These are phyloP conservation scores for Sporisorium iseilematis-ciliati DNA, from an alignment of 1,284 basidiomycete species.

Conservation along the genomic window DNA sequence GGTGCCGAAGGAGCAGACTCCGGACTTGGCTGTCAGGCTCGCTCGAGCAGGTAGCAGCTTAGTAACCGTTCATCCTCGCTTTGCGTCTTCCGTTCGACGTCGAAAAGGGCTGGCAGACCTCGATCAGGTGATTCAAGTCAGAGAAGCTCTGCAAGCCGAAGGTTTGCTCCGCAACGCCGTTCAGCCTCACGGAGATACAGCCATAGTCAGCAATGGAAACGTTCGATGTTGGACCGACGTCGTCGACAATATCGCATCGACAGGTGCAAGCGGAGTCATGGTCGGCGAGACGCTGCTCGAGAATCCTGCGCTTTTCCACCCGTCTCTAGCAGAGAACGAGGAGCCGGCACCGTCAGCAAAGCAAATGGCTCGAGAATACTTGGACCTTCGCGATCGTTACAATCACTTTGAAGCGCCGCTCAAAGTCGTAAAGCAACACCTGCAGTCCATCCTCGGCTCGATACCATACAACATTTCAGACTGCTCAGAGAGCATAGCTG, in stretches of 20 bases:
- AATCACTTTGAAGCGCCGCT: conserved; percentile 25
- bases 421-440: conserved; percentile 42
- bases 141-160: conserved; percentile 67
- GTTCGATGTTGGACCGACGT: conserved; percentile 77
- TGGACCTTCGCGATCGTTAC: conserved; percentile 23
- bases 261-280: conserved; percentile 81
- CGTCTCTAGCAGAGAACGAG: conserved; percentile 1
- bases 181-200: conserved; percentile 71
- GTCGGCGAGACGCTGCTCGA: conserved; percentile 79
- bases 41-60: conserved; percentile 77
- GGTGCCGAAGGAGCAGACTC: conserved; percentile 74
- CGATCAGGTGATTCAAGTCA: conserved; percentile 74
- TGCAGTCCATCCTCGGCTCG: conserved; percentile 36
- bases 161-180: conserved; percentile 45
- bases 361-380: conserved; percentile 31
- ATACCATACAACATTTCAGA: conserved; percentile 12
- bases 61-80: conserved; percentile 79
- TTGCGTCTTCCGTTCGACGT: conserved; percentile 77
- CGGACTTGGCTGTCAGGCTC: conserved; percentile 75
- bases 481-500: conserved; percentile 1
- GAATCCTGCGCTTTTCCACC: conserved; percentile 73
- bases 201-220: conserved; percentile 82
- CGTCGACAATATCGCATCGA: conserved; percentile 73
- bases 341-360: neutral
- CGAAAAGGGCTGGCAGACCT: conserved; percentile 79